These are phyloP conservation scores for Oxyria digyna DNA, from an alignment of 148 eudicot species.

Conservation along the genomic window DNA sequence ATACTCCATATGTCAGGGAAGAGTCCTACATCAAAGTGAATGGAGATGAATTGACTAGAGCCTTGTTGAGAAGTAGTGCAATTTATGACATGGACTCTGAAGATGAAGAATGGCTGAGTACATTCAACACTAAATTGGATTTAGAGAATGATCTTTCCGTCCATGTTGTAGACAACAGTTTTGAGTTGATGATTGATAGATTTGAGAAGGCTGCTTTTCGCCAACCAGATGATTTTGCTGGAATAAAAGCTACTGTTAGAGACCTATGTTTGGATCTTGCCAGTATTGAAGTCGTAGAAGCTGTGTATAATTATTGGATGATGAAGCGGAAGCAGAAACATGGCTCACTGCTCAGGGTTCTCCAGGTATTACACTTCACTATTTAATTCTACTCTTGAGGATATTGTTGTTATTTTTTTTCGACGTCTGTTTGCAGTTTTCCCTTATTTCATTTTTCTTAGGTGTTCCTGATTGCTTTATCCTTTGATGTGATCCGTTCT, in stretches of 20 bases:
- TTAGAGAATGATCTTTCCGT: slow-evolving; percentile 7
- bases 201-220: slow-evolving; percentile 60
- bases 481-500: neutral
- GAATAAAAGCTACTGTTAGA: slow-evolving; percentile 33
- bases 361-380: slow-evolving; percentile 43
- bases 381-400: neutral
- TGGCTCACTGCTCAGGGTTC: slow-evolving; percentile 39
- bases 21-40: slow-evolving; percentile 44
- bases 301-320: slow-evolving; percentile 50
- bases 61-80: slow-evolving; percentile 43
- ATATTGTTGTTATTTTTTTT: neutral
- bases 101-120: slow-evolving; percentile 63
- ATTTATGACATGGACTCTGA: slow-evolving; percentile 73
- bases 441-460: neutral
- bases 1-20: slow-evolving; percentile 29
- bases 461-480: neutral
- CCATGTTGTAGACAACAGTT: slow-evolving; percentile 34
- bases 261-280: slow-evolving; percentile 30
- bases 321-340: slow-evolving; percentile 48
- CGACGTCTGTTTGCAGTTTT: neutral
- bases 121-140: slow-evolving; percentile 28
- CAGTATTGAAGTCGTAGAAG: slow-evolving; percentile 32
- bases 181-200: slow-evolving; percentile 74
- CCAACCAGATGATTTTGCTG: slow-evolving; percentile 35
- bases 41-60: slow-evolving; percentile 66